A percentile compares a stretch with the other conserved stretches of the same genome.
phyloP scores from a whole-genome alignment of 768 basidiomycete species.

The Lyophyllum atratum region DNA sequence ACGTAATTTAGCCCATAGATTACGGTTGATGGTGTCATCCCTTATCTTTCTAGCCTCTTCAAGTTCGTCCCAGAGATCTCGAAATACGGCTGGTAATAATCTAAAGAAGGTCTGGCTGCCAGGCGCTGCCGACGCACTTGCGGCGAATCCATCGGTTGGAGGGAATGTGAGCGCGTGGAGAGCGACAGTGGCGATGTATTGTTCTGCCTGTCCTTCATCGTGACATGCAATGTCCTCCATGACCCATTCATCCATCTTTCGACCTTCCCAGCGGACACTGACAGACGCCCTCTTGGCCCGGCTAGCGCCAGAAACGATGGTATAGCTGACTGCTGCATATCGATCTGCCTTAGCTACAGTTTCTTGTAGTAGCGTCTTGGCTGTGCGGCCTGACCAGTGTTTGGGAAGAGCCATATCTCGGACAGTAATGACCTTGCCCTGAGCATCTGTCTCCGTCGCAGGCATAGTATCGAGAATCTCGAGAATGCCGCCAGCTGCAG shows the following conservation, averaged over 20 bases:
- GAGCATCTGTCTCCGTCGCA: slow-evolving; percentile 51
- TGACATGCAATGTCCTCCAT: slow-evolving; percentile 89
- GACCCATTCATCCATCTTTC: slow-evolving; percentile 60
- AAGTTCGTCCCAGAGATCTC: slow-evolving; percentile 92
- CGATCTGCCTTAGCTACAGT: slow-evolving; percentile 67
- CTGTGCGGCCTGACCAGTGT: slow-evolving; percentile 80
- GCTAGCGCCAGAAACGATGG: slow-evolving; percentile 63
- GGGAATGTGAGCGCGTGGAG: slow-evolving; percentile 78
- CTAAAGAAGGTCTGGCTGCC: slow-evolving; percentile 69
- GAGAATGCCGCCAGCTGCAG: slow-evolving; percentile 61
- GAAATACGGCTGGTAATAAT: slow-evolving; percentile 76
- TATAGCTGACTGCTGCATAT: slow-evolving; percentile 75
- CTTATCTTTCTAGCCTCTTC: slow-evolving; percentile 60
- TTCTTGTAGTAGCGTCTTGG: slow-evolving; percentile 72
- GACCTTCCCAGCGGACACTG: slow-evolving; percentile 72
- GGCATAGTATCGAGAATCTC: slow-evolving; percentile 72
- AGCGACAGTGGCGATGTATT: slow-evolving; percentile 87
- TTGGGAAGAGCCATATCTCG: slow-evolving; percentile 83
- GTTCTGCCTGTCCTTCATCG: slow-evolving; percentile 78
- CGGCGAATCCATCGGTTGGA: slow-evolving; percentile 61
- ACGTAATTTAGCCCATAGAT: slow-evolving; percentile 69
- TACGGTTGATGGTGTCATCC: slow-evolving; percentile 67
- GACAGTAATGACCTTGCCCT: slow-evolving; percentile 54
- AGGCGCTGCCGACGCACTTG: slow-evolving; percentile 44
- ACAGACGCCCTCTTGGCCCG: slow-evolving; percentile 75